Evolutionary conservation across 352 stramenopile species (phyloP), one percentile per base, ranked within the genome.

Genomic region (Pseudoperonospora humuli): DNA sequence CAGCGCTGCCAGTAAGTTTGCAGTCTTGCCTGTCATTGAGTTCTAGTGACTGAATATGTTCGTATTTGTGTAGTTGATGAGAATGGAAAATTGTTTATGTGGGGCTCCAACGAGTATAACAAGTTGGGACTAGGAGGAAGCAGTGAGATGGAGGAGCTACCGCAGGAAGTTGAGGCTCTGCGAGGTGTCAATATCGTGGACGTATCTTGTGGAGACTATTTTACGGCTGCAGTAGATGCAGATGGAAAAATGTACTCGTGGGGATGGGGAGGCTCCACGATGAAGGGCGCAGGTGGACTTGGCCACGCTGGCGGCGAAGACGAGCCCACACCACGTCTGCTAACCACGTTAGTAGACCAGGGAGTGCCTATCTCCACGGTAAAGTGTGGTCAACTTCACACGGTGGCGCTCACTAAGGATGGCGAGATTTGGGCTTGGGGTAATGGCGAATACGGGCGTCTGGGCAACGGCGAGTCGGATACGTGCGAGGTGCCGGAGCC

Each of bases 371-470:
- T 87, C 25, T 61, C 61, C 3, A 67, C 59, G 7, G 66, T 95
- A 18, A 72, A 86, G 33, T 93, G 77, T 20, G 85, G 84, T 33
- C 76, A 93, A 54, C 90, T 89, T 54, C 87, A 96, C 70, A 96
- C 84, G 3, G 77, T 94, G 10, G 84, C 86, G 24, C 71, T 96
- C 8, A 83, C 83, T 7, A 76, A 66, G 27, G 85, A 96, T 50
- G 84, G 84, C 17, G 89, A 97, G 61, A 75, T 96, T 7, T 95
- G 81, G 84, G 84, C 84, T 9, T 96, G 84, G 84, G 89, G 89
- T 37, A 86, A 86, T 38, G 89, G 89, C 49, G 84, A 96, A 60
- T 95, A 96, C 65, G 89, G 89, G 11, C 69, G 87, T 11, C 64
- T 96, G 15, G 89, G 89, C 40, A 96, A 96, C 39, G 85, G 86